Conservation (phyloP, 768 basidiomycete genomes). For the Suillus alpinus region DNA sequence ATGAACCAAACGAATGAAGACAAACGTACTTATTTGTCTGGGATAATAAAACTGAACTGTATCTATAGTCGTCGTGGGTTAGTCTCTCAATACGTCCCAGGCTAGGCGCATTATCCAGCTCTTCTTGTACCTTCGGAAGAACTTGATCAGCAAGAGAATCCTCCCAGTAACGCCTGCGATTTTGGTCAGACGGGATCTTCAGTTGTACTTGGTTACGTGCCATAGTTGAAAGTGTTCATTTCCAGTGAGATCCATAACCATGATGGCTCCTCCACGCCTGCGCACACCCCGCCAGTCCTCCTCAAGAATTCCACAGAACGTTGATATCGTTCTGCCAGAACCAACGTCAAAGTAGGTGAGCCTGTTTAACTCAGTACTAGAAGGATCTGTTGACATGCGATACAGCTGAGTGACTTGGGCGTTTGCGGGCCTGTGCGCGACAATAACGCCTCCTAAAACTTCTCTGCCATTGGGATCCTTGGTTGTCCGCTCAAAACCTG, state of each 20-base stretch:
- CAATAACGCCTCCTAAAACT: constrained; percentile 25
- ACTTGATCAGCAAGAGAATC: constrained; percentile 23
- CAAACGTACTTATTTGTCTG: constrained; percentile 34
- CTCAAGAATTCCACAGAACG: constrained; percentile 30
- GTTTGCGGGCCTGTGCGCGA: constrained; percentile 38
- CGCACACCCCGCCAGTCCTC: constrained; percentile 41
- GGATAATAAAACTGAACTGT: constrained; percentile 28
- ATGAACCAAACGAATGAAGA: background rate
- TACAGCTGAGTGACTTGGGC: constrained; percentile 38
- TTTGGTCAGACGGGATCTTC: background rate
- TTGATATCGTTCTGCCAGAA: constrained; percentile 33
- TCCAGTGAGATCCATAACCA: constrained; percentile 40
- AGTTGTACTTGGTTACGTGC: constrained; percentile 15
- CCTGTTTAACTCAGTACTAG: constrained; percentile 26
- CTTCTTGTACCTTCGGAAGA: constrained; percentile 35
- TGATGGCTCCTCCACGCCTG: constrained; percentile 34
- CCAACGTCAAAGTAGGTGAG: constrained; percentile 41
- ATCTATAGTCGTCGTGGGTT: constrained; percentile 38
- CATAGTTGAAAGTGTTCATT: constrained; percentile 43
- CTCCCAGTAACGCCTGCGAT: constrained; percentile 42
- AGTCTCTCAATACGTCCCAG: constrained; percentile 39
- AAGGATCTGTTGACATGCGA: constrained; percentile 29
- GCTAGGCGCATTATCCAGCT: constrained; percentile 39
- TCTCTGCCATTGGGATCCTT: constrained; percentile 11
- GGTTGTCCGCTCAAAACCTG: constrained; percentile 26